Evolutionary conservation across 371 early-diverging fungal genomes (phyloP).

Genomic region (Mitosporidium daphniae): DNA sequence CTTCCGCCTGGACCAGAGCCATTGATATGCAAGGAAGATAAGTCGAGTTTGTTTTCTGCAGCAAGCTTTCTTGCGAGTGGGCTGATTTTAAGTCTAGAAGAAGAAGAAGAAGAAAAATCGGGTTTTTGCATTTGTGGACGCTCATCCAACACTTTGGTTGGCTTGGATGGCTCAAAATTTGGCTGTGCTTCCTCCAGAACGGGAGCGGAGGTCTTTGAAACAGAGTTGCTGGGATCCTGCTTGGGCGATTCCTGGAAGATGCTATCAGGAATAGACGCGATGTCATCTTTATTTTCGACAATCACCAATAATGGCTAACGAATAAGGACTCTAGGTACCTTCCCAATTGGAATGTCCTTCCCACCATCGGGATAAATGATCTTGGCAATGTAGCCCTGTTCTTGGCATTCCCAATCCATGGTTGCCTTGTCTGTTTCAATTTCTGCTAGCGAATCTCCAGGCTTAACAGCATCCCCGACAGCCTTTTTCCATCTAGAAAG

Average conservation of each 20-base stretch:
- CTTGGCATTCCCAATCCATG: slow-evolving; percentile 96
- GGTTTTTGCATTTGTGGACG: no score
- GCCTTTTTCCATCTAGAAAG: slow-evolving; percentile 70
- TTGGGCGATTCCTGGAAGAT: no score
- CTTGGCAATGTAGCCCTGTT: slow-evolving; percentile 78
- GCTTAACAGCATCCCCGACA: slow-evolving; percentile 48
- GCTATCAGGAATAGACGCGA: no score
- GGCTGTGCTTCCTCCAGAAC: no score
- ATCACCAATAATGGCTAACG: slow-evolving; percentile 52
- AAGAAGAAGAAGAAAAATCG: no score
- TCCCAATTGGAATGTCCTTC: slow-evolving; percentile 41
- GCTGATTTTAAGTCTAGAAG: no score
- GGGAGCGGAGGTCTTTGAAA: no score
- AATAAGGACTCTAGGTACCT: slow-evolving; percentile 12
- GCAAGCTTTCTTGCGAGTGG: slow-evolving; percentile 59
- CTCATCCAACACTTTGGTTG: no score
- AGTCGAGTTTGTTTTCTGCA: slow-evolving; percentile 28
- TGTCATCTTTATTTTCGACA: slow-evolving; percentile 46
- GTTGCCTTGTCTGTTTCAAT: slow-evolving; percentile 96
- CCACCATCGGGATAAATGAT: slow-evolving; percentile 35
- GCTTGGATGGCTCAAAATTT: no score
- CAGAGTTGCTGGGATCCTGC: no score
- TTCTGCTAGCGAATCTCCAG: slow-evolving; percentile 84
- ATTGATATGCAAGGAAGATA: slow-evolving; percentile 24
- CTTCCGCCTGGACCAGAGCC: slow-evolving; percentile 66